Conservation (phyloP, 495 filamentous ascomycete species). For the Penicillium chermesinum region DNA sequence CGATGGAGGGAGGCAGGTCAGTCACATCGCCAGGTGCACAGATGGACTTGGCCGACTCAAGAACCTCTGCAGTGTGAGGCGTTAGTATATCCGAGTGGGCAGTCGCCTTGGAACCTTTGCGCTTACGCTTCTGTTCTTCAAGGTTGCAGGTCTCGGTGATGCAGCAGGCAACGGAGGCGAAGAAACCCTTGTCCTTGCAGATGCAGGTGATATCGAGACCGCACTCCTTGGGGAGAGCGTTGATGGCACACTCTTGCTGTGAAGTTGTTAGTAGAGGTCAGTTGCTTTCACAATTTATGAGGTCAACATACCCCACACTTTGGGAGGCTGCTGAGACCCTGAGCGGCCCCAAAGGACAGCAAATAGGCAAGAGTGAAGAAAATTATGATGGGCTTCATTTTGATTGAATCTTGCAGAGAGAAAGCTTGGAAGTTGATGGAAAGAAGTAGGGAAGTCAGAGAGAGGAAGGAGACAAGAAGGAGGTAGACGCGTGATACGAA, state of each 20-base stretch:
- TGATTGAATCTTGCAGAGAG: background rate
- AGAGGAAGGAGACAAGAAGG: background rate
- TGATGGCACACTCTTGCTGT: constrained; percentile 51
- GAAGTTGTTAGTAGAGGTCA: constrained; percentile 3
- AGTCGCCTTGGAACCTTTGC: constrained; percentile 6
- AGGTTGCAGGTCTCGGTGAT: constrained; percentile 49
- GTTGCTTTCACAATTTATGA: background rate
- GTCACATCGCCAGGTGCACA: constrained; percentile 43
- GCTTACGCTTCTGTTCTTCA: constrained; percentile 51
- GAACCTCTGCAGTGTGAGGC: constrained; percentile 33
- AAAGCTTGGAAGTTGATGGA: background rate
- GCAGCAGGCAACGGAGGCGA: constrained; percentile 63
- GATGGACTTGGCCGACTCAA: constrained; percentile 45
- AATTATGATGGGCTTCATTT: background rate
- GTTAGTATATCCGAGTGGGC: background rate
- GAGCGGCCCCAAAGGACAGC: background rate
- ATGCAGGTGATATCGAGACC: constrained; percentile 60
- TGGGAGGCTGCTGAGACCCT: constrained; percentile 38
- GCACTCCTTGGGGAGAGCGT: constrained; percentile 48
- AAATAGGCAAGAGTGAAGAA: background rate
- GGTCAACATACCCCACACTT: constrained; percentile 38
- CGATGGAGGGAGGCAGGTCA: constrained; percentile 32
- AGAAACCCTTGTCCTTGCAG: constrained; percentile 55
- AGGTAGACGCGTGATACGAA: too few relatives aligned
- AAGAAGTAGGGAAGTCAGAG: background rate